Evolutionary conservation across 2,329 filamentous ascomycete species (phyloP).

Genomic region (Metarhizium rileyi): DNA sequence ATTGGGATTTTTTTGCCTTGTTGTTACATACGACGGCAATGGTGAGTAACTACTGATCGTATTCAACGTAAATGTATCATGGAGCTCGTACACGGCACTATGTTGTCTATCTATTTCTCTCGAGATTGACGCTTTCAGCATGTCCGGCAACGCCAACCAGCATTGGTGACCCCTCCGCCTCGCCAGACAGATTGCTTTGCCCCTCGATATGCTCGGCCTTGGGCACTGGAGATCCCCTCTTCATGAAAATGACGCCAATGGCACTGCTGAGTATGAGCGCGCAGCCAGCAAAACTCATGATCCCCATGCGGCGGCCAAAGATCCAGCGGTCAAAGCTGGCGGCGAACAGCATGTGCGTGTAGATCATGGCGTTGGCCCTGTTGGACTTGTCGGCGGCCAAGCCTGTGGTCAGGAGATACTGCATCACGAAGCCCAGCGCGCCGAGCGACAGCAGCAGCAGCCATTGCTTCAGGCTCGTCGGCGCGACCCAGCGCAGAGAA

Average conservation of each 20-base stretch:
- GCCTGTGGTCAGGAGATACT: constrained; percentile 74
- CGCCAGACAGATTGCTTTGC: constrained; percentile 18
- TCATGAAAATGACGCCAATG: constrained; percentile 38
- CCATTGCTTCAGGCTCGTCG: constrained; percentile 46
- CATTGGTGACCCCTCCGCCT: constrained; percentile 31
- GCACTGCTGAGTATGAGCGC: constrained; percentile 44
- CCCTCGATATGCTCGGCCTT: constrained; percentile 25
- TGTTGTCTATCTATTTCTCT: constrained; percentile 5
- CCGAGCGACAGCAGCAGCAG: constrained; percentile 58
- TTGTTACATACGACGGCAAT: no score
- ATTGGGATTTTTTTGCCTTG: no score
- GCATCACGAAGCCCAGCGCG: constrained; percentile 69
- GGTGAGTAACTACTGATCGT: no score
- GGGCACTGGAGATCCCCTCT: constrained; percentile 22
- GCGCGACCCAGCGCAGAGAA: constrained; percentile 32
- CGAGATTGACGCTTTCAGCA: constrained; percentile 10
- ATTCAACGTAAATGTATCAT: no score
- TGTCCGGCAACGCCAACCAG: constrained; percentile 22
- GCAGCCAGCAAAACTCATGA: constrained; percentile 40
- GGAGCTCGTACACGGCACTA: no score
- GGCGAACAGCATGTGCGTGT: constrained; percentile 48
- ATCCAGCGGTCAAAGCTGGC: constrained; percentile 41
- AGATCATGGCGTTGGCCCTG: constrained; percentile 47
- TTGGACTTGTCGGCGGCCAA: constrained; percentile 61
- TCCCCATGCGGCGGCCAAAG: constrained; percentile 41